phyloP scores from a whole-genome alignment of 1,284 basidiomycete genomes.

The Cutaneotrichosporon daszewskae region DNA sequence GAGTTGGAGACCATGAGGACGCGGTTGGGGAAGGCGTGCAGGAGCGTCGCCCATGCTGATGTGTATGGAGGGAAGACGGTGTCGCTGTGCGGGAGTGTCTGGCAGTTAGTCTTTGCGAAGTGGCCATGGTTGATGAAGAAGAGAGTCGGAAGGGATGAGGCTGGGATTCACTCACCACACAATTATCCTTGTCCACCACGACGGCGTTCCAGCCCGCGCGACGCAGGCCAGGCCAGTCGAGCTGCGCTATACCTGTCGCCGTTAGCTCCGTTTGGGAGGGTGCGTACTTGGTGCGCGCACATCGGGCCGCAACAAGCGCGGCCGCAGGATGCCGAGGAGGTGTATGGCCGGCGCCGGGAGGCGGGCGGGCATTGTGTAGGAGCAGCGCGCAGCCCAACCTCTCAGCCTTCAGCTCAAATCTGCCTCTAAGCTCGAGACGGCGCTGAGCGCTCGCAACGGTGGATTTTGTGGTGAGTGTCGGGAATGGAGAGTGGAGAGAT shows the following conservation, averaged over 20 bases:
- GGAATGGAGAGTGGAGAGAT: too few relatives aligned
- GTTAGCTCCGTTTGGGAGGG: conserved; percentile 1
- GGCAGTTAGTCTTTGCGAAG: too few relatives aligned
- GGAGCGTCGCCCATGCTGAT: conserved; percentile 75
- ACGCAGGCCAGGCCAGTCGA: conserved; percentile 75
- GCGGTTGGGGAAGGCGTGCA: conserved; percentile 68
- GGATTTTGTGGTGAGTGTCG: too few relatives aligned
- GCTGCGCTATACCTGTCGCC: conserved; percentile 75
- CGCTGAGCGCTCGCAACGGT: too few relatives aligned
- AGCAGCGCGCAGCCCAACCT: background rate
- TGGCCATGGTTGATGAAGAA: background rate
- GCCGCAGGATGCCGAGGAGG: conserved; percentile 66
- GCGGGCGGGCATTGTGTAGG: conserved; percentile 20
- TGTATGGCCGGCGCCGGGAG: conserved; percentile 69
- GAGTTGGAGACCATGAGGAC: conserved; percentile 92
- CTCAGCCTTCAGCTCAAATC: background rate
- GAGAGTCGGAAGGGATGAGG: background rate
- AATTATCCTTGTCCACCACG: conserved; percentile 97
- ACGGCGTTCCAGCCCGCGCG: conserved; percentile 75
- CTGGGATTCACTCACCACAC: conserved; percentile 71
- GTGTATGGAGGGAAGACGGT: conserved; percentile 64
- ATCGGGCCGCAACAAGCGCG: conserved; percentile 66
- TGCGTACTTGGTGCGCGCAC: conserved; percentile 64
- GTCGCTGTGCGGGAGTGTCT: conserved; percentile 74
- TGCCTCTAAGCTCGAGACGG: too few relatives aligned